Conservation (phyloP, 2,329 filamentous ascomycete genomes). For the Dothiorella sarmentorum region DNA sequence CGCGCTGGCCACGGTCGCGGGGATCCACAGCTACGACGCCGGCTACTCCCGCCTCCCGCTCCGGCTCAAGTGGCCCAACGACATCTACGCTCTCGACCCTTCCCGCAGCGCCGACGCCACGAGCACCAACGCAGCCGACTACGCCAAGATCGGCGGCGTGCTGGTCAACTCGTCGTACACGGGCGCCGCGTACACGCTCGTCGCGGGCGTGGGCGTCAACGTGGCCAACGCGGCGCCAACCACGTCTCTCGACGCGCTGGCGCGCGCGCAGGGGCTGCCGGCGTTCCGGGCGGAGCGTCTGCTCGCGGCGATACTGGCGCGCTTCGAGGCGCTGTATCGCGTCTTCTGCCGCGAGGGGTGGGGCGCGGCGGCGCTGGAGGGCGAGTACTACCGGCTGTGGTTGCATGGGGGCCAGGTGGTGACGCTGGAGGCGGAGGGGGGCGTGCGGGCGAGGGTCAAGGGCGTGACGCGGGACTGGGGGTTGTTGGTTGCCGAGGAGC, state of each 20-base stretch:
- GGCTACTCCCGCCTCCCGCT: slow-evolving; percentile 75
- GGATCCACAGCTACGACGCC: slow-evolving; percentile 72
- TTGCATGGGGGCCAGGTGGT: slow-evolving; percentile 59
- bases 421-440: slow-evolving; percentile 76
- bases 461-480: slow-evolving; percentile 94
- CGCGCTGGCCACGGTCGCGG: slow-evolving; percentile 80
- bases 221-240: slow-evolving; percentile 80
- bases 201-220: slow-evolving; percentile 81
- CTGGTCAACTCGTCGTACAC: slow-evolving; percentile 84
- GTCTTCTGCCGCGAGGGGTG: slow-evolving; percentile 76
- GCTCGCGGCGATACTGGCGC: slow-evolving; percentile 73
- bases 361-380: slow-evolving; percentile 46
- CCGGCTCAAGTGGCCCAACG: slow-evolving; percentile 96
- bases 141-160: slow-evolving; percentile 91
- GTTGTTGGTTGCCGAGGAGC: slow-evolving; percentile 77
- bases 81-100: slow-evolving; percentile 57
- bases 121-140: slow-evolving; percentile 46
- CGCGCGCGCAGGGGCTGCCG: slow-evolving; percentile 44
- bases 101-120: not conserved
- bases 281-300: slow-evolving; percentile 74
- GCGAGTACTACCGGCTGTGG: slow-evolving; percentile 4
- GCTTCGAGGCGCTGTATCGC: slow-evolving; percentile 73
- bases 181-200: slow-evolving; percentile 72
- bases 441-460: slow-evolving; percentile 69
- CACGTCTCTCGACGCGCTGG: slow-evolving; percentile 75